phyloP scores from a whole-genome alignment of 1,284 basidiomycete species.

The Ustilago tritici region DNA sequence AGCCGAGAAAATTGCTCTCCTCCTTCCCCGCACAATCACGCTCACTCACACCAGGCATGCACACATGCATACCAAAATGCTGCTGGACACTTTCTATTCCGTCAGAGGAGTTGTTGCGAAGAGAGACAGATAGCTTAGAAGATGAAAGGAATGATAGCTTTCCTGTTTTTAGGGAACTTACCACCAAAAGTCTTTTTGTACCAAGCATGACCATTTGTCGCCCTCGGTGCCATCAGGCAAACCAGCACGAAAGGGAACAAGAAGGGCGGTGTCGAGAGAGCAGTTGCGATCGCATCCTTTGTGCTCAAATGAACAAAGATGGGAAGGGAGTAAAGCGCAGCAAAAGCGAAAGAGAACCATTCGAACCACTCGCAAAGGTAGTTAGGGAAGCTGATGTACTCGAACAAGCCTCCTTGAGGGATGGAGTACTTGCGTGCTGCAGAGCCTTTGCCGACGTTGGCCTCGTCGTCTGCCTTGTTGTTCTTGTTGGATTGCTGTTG shows the following conservation, averaged over 20 bases:
- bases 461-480: slow-evolving; percentile 4
- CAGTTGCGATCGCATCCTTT: slow-evolving; percentile 36
- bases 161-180: slow-evolving; percentile 77
- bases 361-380: slow-evolving; percentile 84
- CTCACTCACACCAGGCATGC: not conserved
- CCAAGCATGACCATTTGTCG: slow-evolving; percentile 83
- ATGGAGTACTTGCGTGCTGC: slow-evolving; percentile 78
- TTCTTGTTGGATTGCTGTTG: slow-evolving; percentile 6
- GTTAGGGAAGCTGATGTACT: slow-evolving; percentile 87
- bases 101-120: not conserved
- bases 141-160: slow-evolving; percentile 77
- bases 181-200: slow-evolving; percentile 78
- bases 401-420: slow-evolving; percentile 83
- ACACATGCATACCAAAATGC: not conserved
- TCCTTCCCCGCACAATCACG: not conserved
- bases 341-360: slow-evolving; percentile 63
- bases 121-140: slow-evolving; percentile 69
- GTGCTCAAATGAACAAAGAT: slow-evolving; percentile 39
- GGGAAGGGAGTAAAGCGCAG: slow-evolving; percentile 55
- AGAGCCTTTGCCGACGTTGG: slow-evolving; percentile 54
- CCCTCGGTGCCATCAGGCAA: slow-evolving; percentile 81
- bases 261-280: slow-evolving; percentile 58
- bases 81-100: not conserved
- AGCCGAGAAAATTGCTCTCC: not conserved
- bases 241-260: slow-evolving; percentile 79